Evolutionary conservation across 306 rosid species (phyloP).

Genomic region (Quercus gilva): DNA sequence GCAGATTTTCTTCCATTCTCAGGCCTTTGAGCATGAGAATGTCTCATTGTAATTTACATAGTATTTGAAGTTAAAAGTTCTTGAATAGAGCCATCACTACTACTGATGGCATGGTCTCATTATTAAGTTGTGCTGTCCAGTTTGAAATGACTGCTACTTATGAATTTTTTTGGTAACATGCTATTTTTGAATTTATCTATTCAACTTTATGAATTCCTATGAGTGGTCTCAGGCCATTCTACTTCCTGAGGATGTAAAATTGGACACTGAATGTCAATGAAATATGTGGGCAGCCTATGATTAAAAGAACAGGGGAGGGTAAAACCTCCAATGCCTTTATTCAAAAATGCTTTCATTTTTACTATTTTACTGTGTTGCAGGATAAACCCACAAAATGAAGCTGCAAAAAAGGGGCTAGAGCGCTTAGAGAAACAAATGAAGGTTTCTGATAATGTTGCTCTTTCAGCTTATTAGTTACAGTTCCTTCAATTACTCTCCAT

Average conservation of each 20-base stretch:
- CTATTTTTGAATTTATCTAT: neutral
- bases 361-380: slow-evolving; percentile 46
- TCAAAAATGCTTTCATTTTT: neutral
- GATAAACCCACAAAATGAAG: slow-evolving; percentile 91
- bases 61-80: neutral
- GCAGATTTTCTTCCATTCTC: neutral
- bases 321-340: neutral
- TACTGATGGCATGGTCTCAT: neutral
- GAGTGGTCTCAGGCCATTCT: neutral
- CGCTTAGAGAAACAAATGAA: slow-evolving; percentile 98
- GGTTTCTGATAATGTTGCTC: slow-evolving; percentile 43
- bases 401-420: slow-evolving; percentile 90
- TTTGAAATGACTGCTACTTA: neutral
- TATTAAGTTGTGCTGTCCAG: neutral
- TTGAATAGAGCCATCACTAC: neutral
- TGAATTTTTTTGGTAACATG: neutral
- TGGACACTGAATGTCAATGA: neutral
- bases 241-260: neutral
- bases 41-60: neutral
- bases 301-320: neutral
- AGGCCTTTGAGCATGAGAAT: neutral
- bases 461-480: slow-evolving; percentile 8
- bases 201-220: neutral
- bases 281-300: neutral
- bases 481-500: slow-evolving; percentile 9